Evolutionary conservation across 2,329 filamentous ascomycete genomes (phyloP).

Genomic region (Hypoxylon sp.): DNA sequence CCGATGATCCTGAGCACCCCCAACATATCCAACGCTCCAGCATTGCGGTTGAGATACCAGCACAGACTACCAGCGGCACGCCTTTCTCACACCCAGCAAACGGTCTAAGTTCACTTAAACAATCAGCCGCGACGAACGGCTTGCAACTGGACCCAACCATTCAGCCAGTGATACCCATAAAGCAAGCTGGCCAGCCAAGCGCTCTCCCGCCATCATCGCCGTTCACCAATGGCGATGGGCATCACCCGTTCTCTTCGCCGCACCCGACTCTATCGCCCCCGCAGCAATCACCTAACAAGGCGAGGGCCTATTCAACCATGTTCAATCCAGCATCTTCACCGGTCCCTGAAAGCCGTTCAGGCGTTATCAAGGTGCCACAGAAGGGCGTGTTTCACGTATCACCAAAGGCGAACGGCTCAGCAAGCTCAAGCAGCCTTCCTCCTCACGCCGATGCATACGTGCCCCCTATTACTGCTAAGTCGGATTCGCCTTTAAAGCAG

Average conservation of each 20-base stretch:
- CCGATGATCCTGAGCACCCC: slow-evolving; percentile 38
- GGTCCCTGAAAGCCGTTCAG: slow-evolving; percentile 31
- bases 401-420: slow-evolving; percentile 43
- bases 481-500: slow-evolving; percentile 49
- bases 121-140: slow-evolving; percentile 26
- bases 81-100: slow-evolving; percentile 31
- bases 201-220: slow-evolving; percentile 46
- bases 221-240: slow-evolving; percentile 50
- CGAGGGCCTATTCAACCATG: slow-evolving; percentile 56
- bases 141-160: slow-evolving; percentile 40
- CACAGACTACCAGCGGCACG: slow-evolving; percentile 28
- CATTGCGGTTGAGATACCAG: slow-evolving; percentile 42
- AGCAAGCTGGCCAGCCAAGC: slow-evolving; percentile 47
- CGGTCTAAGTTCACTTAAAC: slow-evolving; percentile 16
- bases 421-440: slow-evolving; percentile 40
- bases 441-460: slow-evolving; percentile 42
- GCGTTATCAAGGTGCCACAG: slow-evolving; percentile 46
- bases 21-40: slow-evolving; percentile 24
- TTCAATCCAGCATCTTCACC: slow-evolving; percentile 52
- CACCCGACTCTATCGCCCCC: slow-evolving; percentile 59
- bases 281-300: slow-evolving; percentile 56
- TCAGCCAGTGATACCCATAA: slow-evolving; percentile 48
- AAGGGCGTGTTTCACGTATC: slow-evolving; percentile 52
- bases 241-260: slow-evolving; percentile 59
- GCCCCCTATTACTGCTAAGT: slow-evolving; percentile 42